These are phyloP conservation scores for Monosporozyma yasuniensis DNA, from an alignment of 805 yeast genomes.

Conservation along the genomic window DNA sequence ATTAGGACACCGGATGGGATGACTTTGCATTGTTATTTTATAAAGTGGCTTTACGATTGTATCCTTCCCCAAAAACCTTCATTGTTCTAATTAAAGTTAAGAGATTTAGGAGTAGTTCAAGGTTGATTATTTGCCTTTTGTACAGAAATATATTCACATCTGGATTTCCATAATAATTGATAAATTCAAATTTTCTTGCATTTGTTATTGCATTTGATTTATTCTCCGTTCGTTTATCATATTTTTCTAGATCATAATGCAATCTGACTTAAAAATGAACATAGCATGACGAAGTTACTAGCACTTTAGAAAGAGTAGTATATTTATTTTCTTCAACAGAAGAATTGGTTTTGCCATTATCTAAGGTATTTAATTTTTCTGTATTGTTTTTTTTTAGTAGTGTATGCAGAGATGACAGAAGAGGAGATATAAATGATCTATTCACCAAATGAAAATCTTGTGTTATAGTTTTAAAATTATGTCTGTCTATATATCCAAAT, in stretches of 20 bases:
- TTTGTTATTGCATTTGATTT: background rate
- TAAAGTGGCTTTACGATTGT: too few species aligned
- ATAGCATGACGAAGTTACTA: background rate
- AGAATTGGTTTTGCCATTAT: background rate
- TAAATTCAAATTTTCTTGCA: background rate
- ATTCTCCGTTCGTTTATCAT: background rate
- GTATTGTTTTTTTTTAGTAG: background rate
- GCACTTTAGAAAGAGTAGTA: background rate
- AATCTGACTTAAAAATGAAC: background rate
- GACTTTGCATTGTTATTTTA: too few species aligned
- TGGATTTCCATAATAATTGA: background rate
- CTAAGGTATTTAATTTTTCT: background rate
- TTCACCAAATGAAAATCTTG: background rate
- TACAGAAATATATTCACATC: too few species aligned
- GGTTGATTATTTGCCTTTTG: too few species aligned
- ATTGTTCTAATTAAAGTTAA: too few species aligned
- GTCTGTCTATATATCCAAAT: background rate
- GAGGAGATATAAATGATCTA: background rate
- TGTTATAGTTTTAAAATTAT: background rate
- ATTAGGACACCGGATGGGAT: too few species aligned
- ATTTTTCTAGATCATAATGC: background rate
- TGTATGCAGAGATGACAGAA: background rate
- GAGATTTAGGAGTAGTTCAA: too few species aligned
- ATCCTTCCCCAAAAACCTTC: too few species aligned
- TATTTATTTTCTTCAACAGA: background rate